These are phyloP conservation scores for Parasarocladium wereldwijsianum DNA, from an alignment of 2,329 filamentous ascomycete species.

Conservation along the genomic window DNA sequence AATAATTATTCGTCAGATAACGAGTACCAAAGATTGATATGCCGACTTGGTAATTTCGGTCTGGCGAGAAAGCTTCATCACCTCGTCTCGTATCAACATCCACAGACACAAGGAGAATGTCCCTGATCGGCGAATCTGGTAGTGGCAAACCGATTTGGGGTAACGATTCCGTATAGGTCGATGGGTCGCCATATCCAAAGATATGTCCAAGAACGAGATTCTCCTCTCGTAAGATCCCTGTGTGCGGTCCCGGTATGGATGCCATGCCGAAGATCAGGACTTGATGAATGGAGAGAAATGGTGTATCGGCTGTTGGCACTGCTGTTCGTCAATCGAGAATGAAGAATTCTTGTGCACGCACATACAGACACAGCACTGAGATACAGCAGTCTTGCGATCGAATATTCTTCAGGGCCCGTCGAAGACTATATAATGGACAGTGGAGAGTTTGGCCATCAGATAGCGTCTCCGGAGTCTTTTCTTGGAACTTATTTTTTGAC, in stretches of 20 bases:
- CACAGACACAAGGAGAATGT: conserved; percentile 7
- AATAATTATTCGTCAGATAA: conserved; percentile 3
- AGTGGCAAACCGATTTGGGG: conserved; percentile 4
- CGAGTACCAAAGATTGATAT: conserved; percentile 9
- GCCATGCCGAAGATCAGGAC: conserved; percentile 1
- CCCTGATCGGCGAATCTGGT: conserved; percentile 6
- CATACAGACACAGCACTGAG: too few species aligned
- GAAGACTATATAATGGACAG: background rate
- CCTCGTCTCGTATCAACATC: conserved; percentile 7
- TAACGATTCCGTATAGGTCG: background rate
- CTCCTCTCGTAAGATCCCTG: conserved; percentile 10
- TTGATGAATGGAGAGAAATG: too few species aligned
- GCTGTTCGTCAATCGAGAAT: too few species aligned
- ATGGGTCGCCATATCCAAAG: conserved; percentile 7
- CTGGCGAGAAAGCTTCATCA: conserved; percentile 6
- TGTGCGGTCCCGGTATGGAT: conserved; percentile 5
- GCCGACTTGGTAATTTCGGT: conserved; percentile 8
- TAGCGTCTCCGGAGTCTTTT: conserved; percentile 1
- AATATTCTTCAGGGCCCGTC: background rate
- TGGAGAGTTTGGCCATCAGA: background rate
- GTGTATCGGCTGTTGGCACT: too few species aligned
- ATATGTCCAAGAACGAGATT: conserved; percentile 9
- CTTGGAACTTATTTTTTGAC: background rate
- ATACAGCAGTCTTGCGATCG: too few species aligned
- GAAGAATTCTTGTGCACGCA: too few species aligned